Conservation (phyloP, 208 protist genomes). For the Leishmania tropica region DNA sequence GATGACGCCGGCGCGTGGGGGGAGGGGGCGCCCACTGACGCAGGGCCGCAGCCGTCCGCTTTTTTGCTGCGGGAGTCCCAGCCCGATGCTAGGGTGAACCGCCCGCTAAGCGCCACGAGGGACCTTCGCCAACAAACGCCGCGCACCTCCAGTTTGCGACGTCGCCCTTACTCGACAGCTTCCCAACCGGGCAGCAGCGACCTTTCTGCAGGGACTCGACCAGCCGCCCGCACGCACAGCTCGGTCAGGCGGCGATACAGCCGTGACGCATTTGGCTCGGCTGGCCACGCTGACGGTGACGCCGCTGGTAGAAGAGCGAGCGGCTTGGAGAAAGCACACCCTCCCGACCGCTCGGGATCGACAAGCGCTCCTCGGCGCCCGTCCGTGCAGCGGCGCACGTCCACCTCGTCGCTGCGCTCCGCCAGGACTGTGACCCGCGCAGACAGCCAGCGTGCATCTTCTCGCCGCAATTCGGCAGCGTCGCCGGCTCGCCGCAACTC, state of each 20-base stretch:
- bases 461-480: background rate
- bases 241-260: background rate
- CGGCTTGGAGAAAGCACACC: background rate
- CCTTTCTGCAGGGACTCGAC: background rate
- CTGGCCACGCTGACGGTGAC: background rate
- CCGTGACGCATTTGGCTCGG: background rate
- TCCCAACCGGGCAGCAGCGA: background rate
- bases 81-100: background rate
- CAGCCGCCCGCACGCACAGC: background rate
- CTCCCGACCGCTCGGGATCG: background rate
- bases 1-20: background rate
- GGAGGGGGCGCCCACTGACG: background rate
- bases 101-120: background rate
- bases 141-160: background rate
- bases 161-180: background rate
- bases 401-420: background rate
- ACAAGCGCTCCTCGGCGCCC: conserved; percentile 1
- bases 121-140: conserved; percentile 1
- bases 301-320: background rate
- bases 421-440: background rate
- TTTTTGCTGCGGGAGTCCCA: background rate
- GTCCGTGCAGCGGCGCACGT: conserved; percentile 3
- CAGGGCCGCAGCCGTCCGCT: background rate
- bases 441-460: background rate
- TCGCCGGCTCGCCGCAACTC: conserved; percentile 1